A percentile compares a stretch with the other conserved stretches of the same genome.
Evolutionary conservation across 169 alveolate genomes (phyloP).

Genomic region (Plasmodium billcollinsi): DNA sequence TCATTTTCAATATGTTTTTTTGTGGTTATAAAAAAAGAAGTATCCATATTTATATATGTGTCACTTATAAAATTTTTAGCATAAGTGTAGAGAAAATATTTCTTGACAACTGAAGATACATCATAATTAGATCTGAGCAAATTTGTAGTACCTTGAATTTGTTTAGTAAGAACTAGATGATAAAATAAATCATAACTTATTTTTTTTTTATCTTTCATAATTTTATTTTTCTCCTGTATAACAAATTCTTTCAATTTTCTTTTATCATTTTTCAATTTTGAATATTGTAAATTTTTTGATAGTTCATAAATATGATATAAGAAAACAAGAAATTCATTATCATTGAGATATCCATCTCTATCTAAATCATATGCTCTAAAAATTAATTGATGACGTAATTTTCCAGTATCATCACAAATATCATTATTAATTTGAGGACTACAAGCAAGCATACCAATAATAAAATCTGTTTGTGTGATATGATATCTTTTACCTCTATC

Average conservation of each 20-base stretch:
- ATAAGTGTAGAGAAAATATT: constrained; percentile 69
- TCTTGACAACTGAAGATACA: constrained; percentile 75
- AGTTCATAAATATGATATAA: constrained; percentile 78
- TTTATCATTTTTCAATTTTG: constrained; percentile 23
- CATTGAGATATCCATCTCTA: constrained; percentile 79
- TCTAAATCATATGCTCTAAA: constrained; percentile 85
- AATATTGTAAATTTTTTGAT: constrained; percentile 15
- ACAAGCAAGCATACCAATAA: constrained; percentile 86
- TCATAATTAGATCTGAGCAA: constrained; percentile 81
- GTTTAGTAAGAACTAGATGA: constrained; percentile 4
- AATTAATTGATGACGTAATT: constrained; percentile 83
- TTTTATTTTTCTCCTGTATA: constrained; percentile 20
- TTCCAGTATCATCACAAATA: constrained; percentile 77
- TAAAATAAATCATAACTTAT: constrained; percentile 67
- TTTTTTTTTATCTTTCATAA: constrained; percentile 18
- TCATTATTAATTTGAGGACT: constrained; percentile 82
- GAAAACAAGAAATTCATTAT: constrained; percentile 71
- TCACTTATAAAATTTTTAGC: constrained; percentile 58
- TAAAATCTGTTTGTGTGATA: constrained; percentile 80
- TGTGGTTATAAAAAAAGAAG: background rate
- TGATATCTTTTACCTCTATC: constrained; percentile 79
- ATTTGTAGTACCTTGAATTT: constrained; percentile 73
- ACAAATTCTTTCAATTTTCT: constrained; percentile 32
- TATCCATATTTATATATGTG: background rate
- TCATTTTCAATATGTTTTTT: background rate